phyloP scores from a whole-genome alignment of 2,329 filamentous ascomycete genomes.

The Didymella lethalis region DNA sequence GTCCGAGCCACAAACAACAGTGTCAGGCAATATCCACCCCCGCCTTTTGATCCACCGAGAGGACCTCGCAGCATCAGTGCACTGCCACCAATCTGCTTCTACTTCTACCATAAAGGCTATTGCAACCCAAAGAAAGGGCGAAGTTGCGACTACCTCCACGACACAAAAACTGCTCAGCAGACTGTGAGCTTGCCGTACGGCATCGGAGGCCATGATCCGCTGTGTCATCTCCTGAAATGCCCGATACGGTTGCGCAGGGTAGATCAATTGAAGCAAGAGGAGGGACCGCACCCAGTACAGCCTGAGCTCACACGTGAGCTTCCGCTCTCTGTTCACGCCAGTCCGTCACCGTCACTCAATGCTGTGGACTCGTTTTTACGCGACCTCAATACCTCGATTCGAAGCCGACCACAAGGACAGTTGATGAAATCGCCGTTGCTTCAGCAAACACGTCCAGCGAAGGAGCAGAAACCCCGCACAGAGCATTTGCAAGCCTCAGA shows the following conservation, averaged over 20 bases:
- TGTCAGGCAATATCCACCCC: neutral
- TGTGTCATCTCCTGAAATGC: slow-evolving; percentile 28
- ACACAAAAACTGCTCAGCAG: slow-evolving; percentile 4
- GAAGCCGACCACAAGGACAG: neutral
- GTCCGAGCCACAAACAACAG: neutral
- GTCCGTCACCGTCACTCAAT: neutral
- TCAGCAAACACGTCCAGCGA: slow-evolving; percentile 2
- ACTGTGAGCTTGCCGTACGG: slow-evolving; percentile 24
- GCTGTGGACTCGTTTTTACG: neutral
- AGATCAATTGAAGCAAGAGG: neutral
- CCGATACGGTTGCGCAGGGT: slow-evolving; percentile 16
- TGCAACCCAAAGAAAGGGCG: slow-evolving; percentile 21
- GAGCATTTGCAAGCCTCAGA: slow-evolving; percentile 9
- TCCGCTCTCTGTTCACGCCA: neutral
- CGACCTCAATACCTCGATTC: neutral
- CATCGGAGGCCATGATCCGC: slow-evolving; percentile 9
- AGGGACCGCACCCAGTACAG: neutral
- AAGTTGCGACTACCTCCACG: slow-evolving; percentile 28
- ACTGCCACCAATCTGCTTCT: slow-evolving; percentile 28
- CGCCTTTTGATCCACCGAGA: slow-evolving; percentile 7
- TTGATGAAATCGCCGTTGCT: neutral
- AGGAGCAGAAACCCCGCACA: slow-evolving; percentile 6
- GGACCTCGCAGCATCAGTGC: slow-evolving; percentile 3
- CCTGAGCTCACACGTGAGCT: neutral
- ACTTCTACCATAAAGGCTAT: slow-evolving; percentile 35